Conservation (phyloP, 2,329 filamentous ascomycete species). For the Alternaria incomplexa region DNA sequence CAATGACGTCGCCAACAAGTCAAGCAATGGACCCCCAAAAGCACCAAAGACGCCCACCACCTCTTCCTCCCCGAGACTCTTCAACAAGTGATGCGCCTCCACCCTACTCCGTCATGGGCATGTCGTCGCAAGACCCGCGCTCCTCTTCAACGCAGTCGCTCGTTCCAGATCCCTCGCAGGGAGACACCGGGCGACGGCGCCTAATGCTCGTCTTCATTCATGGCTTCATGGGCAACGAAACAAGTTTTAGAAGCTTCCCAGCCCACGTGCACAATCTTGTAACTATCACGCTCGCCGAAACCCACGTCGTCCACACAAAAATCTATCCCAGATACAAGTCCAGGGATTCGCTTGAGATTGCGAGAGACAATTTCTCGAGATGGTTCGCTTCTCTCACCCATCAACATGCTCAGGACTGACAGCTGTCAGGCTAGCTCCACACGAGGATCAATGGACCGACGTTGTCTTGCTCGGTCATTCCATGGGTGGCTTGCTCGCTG, state of each 20-base stretch:
- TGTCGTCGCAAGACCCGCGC: slow-evolving; percentile 50
- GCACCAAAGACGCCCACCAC: slow-evolving; percentile 26
- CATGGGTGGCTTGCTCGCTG: slow-evolving; percentile 84
- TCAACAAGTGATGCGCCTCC: slow-evolving; percentile 18
- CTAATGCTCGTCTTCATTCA: slow-evolving; percentile 85
- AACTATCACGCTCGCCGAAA: slow-evolving; percentile 68
- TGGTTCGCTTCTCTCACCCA: slow-evolving; percentile 58
- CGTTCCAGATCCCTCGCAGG: slow-evolving; percentile 42
- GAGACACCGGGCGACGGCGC: slow-evolving; percentile 52
- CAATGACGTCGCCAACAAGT: slow-evolving; percentile 26
- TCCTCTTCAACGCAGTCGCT: slow-evolving; percentile 56
- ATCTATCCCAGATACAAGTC: slow-evolving; percentile 83
- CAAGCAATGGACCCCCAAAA: slow-evolving; percentile 8
- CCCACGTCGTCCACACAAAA: slow-evolving; percentile 84
- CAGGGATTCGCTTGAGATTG: slow-evolving; percentile 72
- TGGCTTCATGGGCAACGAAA: slow-evolving; percentile 88
- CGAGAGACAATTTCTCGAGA: slow-evolving; percentile 79
- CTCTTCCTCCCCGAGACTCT: slow-evolving; percentile 39
- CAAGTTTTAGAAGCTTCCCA: slow-evolving; percentile 86
- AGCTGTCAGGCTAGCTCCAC: slow-evolving; percentile 69
- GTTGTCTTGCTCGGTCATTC: slow-evolving; percentile 85
- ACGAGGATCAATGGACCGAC: slow-evolving; percentile 76
- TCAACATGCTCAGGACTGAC: slow-evolving; percentile 5
- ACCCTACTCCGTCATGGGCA: slow-evolving; percentile 29
- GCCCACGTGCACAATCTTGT: slow-evolving; percentile 83